Evolutionary conservation across 305 asterid species (phyloP).

Genomic region (Lippia alba): DNA sequence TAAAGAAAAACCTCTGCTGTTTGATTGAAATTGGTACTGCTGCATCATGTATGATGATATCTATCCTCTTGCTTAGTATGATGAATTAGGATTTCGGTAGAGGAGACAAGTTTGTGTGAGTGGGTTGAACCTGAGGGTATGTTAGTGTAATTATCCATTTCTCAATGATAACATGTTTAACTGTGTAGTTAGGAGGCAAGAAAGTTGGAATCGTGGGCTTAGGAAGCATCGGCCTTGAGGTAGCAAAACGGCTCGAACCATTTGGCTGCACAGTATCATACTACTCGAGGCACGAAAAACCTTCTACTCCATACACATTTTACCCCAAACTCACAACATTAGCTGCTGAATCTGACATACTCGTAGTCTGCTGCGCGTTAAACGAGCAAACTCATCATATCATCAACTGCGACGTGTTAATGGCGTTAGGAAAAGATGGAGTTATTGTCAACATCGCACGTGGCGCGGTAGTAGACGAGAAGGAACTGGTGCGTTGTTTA

Average conservation of each 20-base stretch:
- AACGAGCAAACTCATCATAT: slow-evolving; percentile 64
- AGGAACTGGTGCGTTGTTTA: slow-evolving; percentile 56
- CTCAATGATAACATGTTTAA: not conserved
- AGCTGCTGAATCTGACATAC: slow-evolving; percentile 55
- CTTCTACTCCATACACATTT: slow-evolving; percentile 44
- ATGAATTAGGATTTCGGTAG: no score
- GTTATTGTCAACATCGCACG: slow-evolving; percentile 68
- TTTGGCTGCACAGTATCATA: slow-evolving; percentile 71
- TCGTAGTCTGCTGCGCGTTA: slow-evolving; percentile 65
- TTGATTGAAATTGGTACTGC: not conserved
- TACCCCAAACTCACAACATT: slow-evolving; percentile 43
- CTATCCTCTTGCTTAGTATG: no score
- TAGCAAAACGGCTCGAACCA: slow-evolving; percentile 69
- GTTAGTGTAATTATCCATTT: no score
- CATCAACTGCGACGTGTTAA: slow-evolving; percentile 64
- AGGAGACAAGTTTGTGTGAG: no score
- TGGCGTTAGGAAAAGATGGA: slow-evolving; percentile 65
- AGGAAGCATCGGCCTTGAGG: slow-evolving; percentile 78
- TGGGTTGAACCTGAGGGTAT: no score
- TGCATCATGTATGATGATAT: no score
- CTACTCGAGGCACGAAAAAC: slow-evolving; percentile 55
- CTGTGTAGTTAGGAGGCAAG: slow-evolving; percentile 62
- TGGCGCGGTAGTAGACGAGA: slow-evolving; percentile 67
- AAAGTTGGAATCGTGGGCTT: slow-evolving; percentile 77
- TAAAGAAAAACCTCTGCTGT: not conserved